Evolutionary conservation across 2,329 filamentous ascomycete species (phyloP), one percentile per base, ranked within the genome.

Genomic region (Neospermospora avenae): DNA sequence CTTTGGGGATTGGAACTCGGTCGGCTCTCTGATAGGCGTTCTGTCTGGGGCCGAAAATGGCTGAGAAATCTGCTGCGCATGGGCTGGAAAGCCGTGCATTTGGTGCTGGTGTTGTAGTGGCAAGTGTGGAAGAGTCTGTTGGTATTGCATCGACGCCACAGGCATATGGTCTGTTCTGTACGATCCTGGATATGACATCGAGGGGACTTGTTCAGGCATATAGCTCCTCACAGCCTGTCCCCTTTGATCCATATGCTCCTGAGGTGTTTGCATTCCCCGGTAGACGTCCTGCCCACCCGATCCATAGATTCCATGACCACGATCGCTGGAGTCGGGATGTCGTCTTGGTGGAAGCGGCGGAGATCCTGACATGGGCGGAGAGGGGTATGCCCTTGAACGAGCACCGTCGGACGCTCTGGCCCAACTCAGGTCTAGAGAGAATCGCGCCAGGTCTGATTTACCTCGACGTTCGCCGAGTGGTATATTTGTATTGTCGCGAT

Each of bases 321-420:
- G 79, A 74, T 82, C 80, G 75, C 77, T 78, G 70, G 78, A 78
- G 75, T 85, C 82, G 75, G 77, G 80, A 73, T 79, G 79, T 78
- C 76, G 74, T 77, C 82, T 85, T 73, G 80, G 78, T 75, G 84
- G 81, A 70, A 81, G 77, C 69, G 80, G 80, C 71, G 85, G 84
- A 78, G 85, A 87, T 73, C 84, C 84, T 80, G 86, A 88, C 86
- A 88, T 88, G 81, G 86, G 86, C 78, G 86, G 85, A 80, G 86
- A 88, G 74, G 85, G 85, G 77, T 88, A 88, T 73, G 81, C 83
- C 79, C 78, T 78, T 72, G 77, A 77, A 71, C 78, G 80, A 77
- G 79, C 78, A 78, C 77, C 77, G 74, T 79, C 78, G 72, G 77
- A 79, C 78, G 76, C 77, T 81, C 78, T 78, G 71, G 76, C 77